Evolutionary conservation across 2,329 filamentous ascomycete species (phyloP).

Genomic region (Verruconis gallopava): DNA sequence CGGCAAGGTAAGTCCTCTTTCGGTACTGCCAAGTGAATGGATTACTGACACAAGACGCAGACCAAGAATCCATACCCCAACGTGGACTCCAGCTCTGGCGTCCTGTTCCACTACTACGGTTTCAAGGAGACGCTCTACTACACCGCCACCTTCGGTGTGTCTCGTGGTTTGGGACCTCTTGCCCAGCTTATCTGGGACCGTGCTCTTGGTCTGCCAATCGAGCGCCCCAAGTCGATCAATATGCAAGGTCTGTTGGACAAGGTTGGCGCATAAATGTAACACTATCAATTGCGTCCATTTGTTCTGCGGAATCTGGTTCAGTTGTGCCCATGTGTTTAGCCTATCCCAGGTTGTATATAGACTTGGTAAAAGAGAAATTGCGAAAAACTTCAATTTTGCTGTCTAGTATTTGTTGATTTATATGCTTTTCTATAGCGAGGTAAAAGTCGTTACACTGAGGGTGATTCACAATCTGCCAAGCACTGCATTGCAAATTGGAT

Average conservation of each 20-base stretch:
- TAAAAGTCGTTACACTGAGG: no score
- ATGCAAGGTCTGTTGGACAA: constrained; percentile 68
- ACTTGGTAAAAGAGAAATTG: neutral
- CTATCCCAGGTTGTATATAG: constrained; percentile 1
- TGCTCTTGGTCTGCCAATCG: constrained; percentile 84
- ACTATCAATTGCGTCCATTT: no score
- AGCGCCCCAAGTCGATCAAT: constrained; percentile 96
- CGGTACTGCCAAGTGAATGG: neutral
- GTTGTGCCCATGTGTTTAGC: no score
- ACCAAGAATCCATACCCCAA: constrained; percentile 98
- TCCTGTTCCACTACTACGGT: constrained; percentile 95
- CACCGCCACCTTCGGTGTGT: constrained; percentile 58
- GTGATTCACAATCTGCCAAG: no score
- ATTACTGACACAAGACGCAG: constrained; percentile 22
- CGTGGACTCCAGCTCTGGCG: constrained; percentile 84
- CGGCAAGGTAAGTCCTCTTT: constrained; percentile 50
- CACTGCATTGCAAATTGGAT: no score
- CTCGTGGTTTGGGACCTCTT: constrained; percentile 66
- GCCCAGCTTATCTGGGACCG: constrained; percentile 95
- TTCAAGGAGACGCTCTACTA: constrained; percentile 98
- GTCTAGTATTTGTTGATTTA: no score
- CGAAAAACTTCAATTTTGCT: neutral
- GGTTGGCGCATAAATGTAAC: constrained; percentile 17
- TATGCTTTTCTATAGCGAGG: no score
- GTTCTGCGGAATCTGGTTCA: no score